phyloP scores from a whole-genome alignment of 2,329 filamentous ascomycete genomes.

The Lachnellula suecica region DNA sequence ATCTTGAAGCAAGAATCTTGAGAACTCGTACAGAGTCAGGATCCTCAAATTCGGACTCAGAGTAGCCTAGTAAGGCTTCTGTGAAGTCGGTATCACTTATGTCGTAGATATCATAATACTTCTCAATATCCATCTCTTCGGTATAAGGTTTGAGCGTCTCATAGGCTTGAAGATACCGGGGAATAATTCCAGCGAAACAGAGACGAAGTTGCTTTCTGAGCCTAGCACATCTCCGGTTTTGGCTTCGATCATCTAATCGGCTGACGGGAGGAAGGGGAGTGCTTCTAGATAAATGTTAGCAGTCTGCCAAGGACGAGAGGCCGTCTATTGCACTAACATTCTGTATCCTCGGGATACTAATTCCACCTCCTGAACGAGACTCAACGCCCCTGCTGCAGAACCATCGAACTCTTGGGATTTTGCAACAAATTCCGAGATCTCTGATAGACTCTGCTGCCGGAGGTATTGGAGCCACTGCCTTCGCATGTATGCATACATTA shows the following conservation, averaged over 20 bases:
- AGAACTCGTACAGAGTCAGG: slow-evolving; percentile 75
- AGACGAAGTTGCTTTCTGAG: slow-evolving; percentile 74
- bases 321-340: slow-evolving; percentile 57
- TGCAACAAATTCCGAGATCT: slow-evolving; percentile 66
- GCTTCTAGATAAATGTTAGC: slow-evolving; percentile 56
- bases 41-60: slow-evolving; percentile 70
- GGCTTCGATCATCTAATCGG: slow-evolving; percentile 79
- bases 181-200: slow-evolving; percentile 68
- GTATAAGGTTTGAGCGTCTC: slow-evolving; percentile 69
- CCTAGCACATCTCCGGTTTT: slow-evolving; percentile 75
- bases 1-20: slow-evolving; percentile 77
- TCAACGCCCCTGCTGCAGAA: slow-evolving; percentile 71
- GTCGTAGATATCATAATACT: slow-evolving; percentile 89
- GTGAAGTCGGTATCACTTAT: slow-evolving; percentile 71
- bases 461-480: slow-evolving; percentile 81
- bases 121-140: slow-evolving; percentile 79
- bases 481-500: slow-evolving; percentile 71
- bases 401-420: slow-evolving; percentile 81
- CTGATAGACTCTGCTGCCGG: slow-evolving; percentile 69
- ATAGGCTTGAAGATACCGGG: slow-evolving; percentile 70
- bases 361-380: slow-evolving; percentile 92
- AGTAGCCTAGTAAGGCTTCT: slow-evolving; percentile 65
- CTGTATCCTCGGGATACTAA: slow-evolving; percentile 88
- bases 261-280: slow-evolving; percentile 89
- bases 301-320: not conserved